phyloP scores from a whole-genome alignment of 371 early-diverging fungal species.

The Syncephalastrum sp. region DNA sequence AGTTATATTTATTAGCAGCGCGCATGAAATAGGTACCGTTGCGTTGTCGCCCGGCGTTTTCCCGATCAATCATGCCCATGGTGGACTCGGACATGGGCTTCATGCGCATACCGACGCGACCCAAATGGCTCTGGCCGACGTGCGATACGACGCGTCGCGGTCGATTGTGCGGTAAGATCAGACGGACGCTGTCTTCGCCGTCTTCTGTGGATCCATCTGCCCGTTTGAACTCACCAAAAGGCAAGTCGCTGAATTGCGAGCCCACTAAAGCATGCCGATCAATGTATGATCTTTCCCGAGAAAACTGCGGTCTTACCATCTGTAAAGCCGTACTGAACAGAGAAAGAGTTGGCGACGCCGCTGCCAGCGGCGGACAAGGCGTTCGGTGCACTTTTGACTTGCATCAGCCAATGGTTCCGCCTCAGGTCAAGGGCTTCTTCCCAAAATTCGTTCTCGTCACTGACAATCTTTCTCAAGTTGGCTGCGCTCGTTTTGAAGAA shows the following conservation, averaged over 20 bases:
- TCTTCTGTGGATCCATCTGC: constrained; percentile 17
- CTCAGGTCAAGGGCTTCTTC: constrained; percentile 62
- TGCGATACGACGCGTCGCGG: constrained; percentile 13
- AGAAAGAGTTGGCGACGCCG: constrained; percentile 24
- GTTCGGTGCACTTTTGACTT: constrained; percentile 34
- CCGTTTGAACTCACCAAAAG: constrained; percentile 35
- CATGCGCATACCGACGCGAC: constrained; percentile 9
- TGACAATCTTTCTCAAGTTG: constrained; percentile 46
- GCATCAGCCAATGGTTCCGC: constrained; percentile 67
- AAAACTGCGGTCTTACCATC: constrained; percentile 39
- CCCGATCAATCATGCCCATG: constrained; percentile 16
- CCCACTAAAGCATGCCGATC: constrained; percentile 29
- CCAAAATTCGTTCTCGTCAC: constrained; percentile 70
- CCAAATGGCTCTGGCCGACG: constrained; percentile 9
- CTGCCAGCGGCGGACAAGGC: constrained; percentile 15
- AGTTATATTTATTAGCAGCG: constrained; percentile 3
- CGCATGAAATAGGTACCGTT: constrained; percentile 1
- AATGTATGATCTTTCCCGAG: background rate
- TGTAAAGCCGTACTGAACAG: constrained; percentile 59
- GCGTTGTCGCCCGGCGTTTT: constrained; percentile 10
- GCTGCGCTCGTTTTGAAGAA: constrained; percentile 56
- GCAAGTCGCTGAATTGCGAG: constrained; percentile 34
- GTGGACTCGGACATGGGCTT: constrained; percentile 15
- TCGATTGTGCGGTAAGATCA: constrained; percentile 22
- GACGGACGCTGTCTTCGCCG: constrained; percentile 9